Percentiles rank a stretch among this genome's conserved stretches.
These are phyloP conservation scores for Rhodotorula sp. DNA, from an alignment of 1,284 basidiomycete species.

Conservation along the genomic window DNA sequence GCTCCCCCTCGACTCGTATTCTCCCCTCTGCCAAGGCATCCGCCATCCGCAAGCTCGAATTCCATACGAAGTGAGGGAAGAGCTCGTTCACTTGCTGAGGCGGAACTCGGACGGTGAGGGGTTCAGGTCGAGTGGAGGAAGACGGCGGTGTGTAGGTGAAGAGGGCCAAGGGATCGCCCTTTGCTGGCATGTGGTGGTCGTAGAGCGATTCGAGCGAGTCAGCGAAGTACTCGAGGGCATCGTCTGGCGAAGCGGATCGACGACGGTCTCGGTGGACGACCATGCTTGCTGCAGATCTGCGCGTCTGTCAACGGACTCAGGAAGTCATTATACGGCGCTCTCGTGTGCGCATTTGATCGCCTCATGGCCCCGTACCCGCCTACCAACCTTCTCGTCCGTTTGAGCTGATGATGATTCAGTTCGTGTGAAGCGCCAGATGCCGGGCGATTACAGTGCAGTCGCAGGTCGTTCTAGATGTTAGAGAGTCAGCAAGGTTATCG, in stretches of 20 bases:
- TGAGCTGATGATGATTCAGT: too few relatives aligned
- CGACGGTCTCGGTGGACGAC: background rate
- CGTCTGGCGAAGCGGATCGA: background rate
- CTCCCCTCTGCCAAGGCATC: background rate
- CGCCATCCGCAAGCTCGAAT: constrained; percentile 5
- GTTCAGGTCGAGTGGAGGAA: background rate
- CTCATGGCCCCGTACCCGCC: too few relatives aligned
- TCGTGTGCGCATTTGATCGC: too few relatives aligned
- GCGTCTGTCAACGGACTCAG: too few relatives aligned
- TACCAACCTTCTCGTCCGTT: too few relatives aligned
- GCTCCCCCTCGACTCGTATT: background rate
- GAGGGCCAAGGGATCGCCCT: constrained; percentile 23
- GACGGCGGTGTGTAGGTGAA: constrained; percentile 14
- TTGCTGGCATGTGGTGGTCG: constrained; percentile 22
- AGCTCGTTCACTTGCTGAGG: constrained; percentile 20
- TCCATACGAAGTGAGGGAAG: constrained; percentile 28
- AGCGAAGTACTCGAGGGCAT: constrained; percentile 16
- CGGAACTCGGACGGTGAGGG: constrained; percentile 10
- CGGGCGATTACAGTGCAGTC: too few relatives aligned
- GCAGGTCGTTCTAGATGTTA: too few relatives aligned
- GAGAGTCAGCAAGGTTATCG: too few relatives aligned
- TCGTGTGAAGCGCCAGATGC: too few relatives aligned
- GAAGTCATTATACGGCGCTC: too few relatives aligned
- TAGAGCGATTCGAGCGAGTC: constrained; percentile 16
- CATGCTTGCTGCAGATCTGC: too few relatives aligned